These are phyloP conservation scores for Coemansia aciculifera DNA, from an alignment of 192 early-diverging fungal genomes.

Conservation along the genomic window DNA sequence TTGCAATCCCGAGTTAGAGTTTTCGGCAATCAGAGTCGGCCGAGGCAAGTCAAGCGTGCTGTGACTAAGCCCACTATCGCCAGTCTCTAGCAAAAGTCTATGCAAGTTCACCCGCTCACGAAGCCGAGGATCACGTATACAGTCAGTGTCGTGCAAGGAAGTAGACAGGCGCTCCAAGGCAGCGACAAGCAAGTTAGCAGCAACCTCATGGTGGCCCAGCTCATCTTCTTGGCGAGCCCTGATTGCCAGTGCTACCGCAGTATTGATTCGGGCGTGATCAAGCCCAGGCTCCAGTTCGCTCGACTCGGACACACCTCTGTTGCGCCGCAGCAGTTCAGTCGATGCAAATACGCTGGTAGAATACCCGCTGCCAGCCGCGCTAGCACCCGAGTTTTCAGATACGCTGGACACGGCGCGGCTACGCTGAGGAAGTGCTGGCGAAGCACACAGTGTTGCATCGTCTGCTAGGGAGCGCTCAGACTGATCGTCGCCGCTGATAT, in stretches of 20 bases:
- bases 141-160: constrained; percentile 14
- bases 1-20: not conserved
- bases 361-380: not conserved
- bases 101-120: constrained; percentile 32
- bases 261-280: constrained; percentile 9
- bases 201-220: constrained; percentile 17
- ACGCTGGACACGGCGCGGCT: constrained; percentile 3
- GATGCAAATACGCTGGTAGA: not conserved
- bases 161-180: constrained; percentile 25
- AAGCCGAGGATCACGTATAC: not conserved
- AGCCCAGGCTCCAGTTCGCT: not conserved
- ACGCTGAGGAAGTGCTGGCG: not conserved
- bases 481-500: not conserved
- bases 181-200: constrained; percentile 19
- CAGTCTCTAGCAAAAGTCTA: constrained; percentile 17
- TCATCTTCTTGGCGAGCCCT: constrained; percentile 42
- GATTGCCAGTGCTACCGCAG: constrained; percentile 23
- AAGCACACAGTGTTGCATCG: constrained; percentile 12
- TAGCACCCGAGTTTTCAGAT: not conserved
- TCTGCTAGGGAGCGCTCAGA: constrained; percentile 4
- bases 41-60: not conserved
- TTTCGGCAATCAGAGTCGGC: not conserved
- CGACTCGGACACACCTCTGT: not conserved
- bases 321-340: not conserved
- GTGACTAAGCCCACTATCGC: not conserved